Base-by-base conservation (phyloP, 2,329 filamentous ascomycete species). In the Apiospora malaysiana region DNA sequence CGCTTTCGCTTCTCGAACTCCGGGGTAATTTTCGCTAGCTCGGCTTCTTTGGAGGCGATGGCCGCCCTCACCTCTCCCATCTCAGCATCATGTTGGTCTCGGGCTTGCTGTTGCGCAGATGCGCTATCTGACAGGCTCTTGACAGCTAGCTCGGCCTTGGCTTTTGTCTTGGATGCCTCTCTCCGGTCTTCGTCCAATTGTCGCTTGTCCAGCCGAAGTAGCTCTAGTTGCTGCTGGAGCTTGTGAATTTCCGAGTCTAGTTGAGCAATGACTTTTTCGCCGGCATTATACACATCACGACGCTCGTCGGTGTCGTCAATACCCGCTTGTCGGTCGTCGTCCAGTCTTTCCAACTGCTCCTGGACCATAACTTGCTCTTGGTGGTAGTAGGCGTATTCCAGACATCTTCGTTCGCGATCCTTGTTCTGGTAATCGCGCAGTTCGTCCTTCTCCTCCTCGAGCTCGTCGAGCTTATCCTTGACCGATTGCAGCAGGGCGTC, bases 401-500 rank as follows among this genome's bases (percentile, higher is more conserved):
- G 86, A 79, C 95, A 98, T 74, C 95, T 88, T 71, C 94, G 90
- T 81, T 99, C 95, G 71, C 93, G 91, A 77, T 99, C 96, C 80
- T 97, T 97, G 72, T 97, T 94, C 81, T 98, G 96, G 79, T 95
- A 99, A 9, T 92, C 94, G 65, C 94, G 91, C 49, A 99, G 86
- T 81, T 99, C 97, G 78, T 98, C 94, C 81, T 98, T 98, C 82
- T 99, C 96, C 79, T 97, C 95, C 81, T 99, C 96, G 0, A 99
- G 86, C 81, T 99, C 96, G 49, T 86, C 87, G 69, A 99, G 86
- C 69, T 96, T 91, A 77, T 97, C 94, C 77, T 96, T 94, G 82
- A 99, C 98, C 78, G 96, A 97, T 69, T 92, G 91, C 16, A 99
- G 88, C 16, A 97, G 86, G 78, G 97, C 94, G 79, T 99, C 96